These are phyloP conservation scores for Hypholoma fasciculare DNA, from an alignment of 768 basidiomycete species.

Conservation along the genomic window DNA sequence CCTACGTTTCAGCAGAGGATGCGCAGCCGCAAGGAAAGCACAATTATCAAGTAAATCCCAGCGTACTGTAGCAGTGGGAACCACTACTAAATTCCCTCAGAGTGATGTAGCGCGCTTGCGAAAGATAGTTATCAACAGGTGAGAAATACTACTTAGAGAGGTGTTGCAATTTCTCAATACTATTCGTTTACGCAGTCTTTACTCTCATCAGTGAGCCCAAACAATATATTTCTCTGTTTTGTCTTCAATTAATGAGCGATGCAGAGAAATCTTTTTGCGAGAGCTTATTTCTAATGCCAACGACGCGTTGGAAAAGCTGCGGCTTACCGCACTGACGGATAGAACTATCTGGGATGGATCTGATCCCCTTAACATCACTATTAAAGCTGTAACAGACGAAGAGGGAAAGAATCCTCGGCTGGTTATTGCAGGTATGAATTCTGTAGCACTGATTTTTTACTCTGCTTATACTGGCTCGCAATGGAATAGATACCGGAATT, in stretches of 20 bases:
- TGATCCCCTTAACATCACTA: conserved; percentile 85
- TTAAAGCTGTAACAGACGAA: conserved; percentile 70
- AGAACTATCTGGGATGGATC: conserved; percentile 67
- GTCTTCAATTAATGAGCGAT: conserved; percentile 44
- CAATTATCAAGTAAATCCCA: conserved; percentile 62
- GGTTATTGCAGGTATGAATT: conserved; percentile 64
- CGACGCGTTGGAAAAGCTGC: conserved; percentile 94
- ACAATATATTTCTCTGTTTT: not conserved
- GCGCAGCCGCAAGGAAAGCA: conserved; percentile 42
- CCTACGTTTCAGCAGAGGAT: conserved; percentile 52
- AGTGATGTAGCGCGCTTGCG: conserved; percentile 93
- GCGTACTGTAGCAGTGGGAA: not conserved
- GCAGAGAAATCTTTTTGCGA: conserved; percentile 81
- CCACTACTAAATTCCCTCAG: conserved; percentile 35
- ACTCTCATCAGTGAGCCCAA: conserved; percentile 69
- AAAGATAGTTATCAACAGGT: conserved; percentile 92
- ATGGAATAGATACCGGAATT: conserved; percentile 80
- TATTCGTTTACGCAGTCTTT: conserved; percentile 50
- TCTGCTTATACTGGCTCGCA: not conserved
- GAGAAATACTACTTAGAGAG: conserved; percentile 13
- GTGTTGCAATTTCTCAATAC: conserved; percentile 4
- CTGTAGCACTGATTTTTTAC: not conserved
- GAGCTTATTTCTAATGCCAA: conserved; percentile 94
- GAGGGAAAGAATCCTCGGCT: conserved; percentile 71
- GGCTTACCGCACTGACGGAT: conserved; percentile 81